Evolutionary conservation across 2,329 filamentous ascomycete species (phyloP).

Genomic region (Aspergillus tamarii): DNA sequence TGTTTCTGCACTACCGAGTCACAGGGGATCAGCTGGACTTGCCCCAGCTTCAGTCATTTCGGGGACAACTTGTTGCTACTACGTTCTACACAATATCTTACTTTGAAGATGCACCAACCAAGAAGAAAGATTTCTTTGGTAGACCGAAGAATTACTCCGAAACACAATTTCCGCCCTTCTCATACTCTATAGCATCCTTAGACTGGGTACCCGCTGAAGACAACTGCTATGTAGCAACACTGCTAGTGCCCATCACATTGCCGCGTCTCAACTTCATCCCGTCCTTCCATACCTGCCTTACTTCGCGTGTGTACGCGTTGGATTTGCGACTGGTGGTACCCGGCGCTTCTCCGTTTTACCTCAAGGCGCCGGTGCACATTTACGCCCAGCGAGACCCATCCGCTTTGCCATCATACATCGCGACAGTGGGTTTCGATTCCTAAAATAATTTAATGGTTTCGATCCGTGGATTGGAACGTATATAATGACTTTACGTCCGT

Average conservation of each 20-base stretch:
- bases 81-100: conserved; percentile 18
- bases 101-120: conserved; percentile 3
- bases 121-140: conserved; percentile 17
- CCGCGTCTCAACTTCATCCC: conserved; percentile 19
- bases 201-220: conserved; percentile 10
- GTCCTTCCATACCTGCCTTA: conserved; percentile 21
- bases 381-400: conserved; percentile 14
- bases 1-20: conserved; percentile 12
- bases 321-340: conserved; percentile 14
- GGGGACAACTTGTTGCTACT: conserved; percentile 16
- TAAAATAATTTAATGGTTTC: not conserved
- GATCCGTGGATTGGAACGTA: not conserved
- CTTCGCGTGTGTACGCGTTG: conserved; percentile 18
- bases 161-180: conserved; percentile 10
- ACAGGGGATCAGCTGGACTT: not conserved
- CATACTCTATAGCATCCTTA: conserved; percentile 12
- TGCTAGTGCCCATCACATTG: conserved; percentile 19
- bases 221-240: conserved; percentile 5
- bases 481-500: not conserved
- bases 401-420: conserved; percentile 16
- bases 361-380: conserved; percentile 12
- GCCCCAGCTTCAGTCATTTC: conserved; percentile 19
- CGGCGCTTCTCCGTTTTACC: conserved; percentile 10
- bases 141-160: conserved; percentile 18
- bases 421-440: conserved; percentile 5